Evolutionary conservation across 495 filamentous ascomycete species (phyloP).

Genomic region (Penicillium silybi): DNA sequence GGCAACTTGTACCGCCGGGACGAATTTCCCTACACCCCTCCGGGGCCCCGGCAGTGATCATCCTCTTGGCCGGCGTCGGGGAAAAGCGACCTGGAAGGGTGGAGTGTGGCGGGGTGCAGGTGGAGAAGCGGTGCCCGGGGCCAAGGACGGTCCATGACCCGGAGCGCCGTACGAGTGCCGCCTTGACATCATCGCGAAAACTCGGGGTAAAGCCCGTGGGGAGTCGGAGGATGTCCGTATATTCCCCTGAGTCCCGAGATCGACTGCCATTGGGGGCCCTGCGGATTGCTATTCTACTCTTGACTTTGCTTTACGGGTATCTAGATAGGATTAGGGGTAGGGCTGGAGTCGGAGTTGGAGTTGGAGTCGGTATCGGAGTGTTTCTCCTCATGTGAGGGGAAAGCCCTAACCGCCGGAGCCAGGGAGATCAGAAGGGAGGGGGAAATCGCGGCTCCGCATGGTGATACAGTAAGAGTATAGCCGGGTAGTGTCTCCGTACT

Average conservation of each 20-base stretch:
- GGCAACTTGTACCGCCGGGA: not conserved
- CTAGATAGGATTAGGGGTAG: not conserved
- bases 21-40: not conserved
- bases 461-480: not conserved
- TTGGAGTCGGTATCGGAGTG: not conserved
- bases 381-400: constrained; percentile 5
- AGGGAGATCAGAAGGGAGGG: not conserved
- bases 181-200: constrained; percentile 3
- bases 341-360: not conserved
- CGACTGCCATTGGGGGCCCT: not conserved
- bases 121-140: not conserved
- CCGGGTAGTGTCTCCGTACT: not conserved
- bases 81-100: not conserved
- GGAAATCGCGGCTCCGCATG: not conserved
- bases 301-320: not conserved
- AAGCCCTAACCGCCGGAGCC: not conserved
- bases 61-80: not conserved
- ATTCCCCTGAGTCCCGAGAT: constrained; percentile 5
- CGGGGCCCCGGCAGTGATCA: not conserved
- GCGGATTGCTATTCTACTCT: not conserved
- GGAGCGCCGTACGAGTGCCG: not conserved
- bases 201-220: constrained; percentile 5
- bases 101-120: not conserved
- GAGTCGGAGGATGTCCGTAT: constrained; percentile 17
- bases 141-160: not conserved